Conservation (phyloP, 2,329 filamentous ascomycete genomes). For the Fusarium mexicanum region DNA sequence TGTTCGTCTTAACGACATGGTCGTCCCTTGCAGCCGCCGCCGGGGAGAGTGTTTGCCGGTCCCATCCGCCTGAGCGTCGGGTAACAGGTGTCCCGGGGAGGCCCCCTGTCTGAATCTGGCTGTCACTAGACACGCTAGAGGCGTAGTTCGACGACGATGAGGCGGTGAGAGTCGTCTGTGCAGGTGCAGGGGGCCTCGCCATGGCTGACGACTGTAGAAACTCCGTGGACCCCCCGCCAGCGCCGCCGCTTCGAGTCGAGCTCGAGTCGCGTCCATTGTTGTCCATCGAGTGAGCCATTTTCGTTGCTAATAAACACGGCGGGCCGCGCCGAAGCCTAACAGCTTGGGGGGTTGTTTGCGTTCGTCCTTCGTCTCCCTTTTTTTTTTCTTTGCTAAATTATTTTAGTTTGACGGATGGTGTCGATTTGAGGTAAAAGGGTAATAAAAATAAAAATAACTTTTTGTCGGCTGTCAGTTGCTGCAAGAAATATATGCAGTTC, state of each 20-base stretch:
- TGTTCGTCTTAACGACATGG: neutral
- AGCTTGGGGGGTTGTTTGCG: neutral
- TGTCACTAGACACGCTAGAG: slow-evolving; percentile 35
- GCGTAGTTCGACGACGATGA: slow-evolving; percentile 36
- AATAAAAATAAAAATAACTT: neutral
- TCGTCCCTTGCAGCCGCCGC: slow-evolving; percentile 28
- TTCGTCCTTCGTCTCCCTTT: slow-evolving; percentile 4
- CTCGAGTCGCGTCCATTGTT: slow-evolving; percentile 17
- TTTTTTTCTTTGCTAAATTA: neutral
- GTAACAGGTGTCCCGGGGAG: slow-evolving; percentile 35
- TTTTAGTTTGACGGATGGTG: slow-evolving; percentile 17
- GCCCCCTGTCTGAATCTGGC: slow-evolving; percentile 27
- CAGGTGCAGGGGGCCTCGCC: slow-evolving; percentile 21
- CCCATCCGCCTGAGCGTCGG: slow-evolving; percentile 38
- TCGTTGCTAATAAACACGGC: slow-evolving; percentile 1
- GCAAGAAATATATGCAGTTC: neutral
- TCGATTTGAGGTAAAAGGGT: neutral
- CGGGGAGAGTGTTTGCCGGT: slow-evolving; percentile 36
- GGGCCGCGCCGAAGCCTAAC: slow-evolving; percentile 33
- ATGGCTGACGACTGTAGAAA: slow-evolving; percentile 8
- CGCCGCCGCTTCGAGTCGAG: slow-evolving; percentile 7
- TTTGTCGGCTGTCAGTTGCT: neutral
- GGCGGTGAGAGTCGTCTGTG: slow-evolving; percentile 32
- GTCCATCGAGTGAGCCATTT: slow-evolving; percentile 21
- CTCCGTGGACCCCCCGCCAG: slow-evolving; percentile 11